These are phyloP conservation scores for Cytospora paraplurivora DNA, from an alignment of 2,329 filamentous ascomycete genomes.

Conservation along the genomic window DNA sequence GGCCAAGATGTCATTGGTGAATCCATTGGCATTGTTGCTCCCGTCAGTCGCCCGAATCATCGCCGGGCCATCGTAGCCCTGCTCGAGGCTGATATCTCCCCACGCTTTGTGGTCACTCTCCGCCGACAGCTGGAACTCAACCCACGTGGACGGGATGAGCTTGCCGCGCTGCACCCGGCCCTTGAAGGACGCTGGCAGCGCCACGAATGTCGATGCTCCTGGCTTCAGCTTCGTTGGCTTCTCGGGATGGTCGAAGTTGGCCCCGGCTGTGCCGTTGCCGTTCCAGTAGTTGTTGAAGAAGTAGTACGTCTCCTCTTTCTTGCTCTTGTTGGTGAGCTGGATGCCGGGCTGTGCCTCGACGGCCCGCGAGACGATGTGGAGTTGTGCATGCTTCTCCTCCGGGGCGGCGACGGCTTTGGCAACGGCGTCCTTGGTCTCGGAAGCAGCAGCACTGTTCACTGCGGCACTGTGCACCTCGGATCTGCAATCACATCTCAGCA, in stretches of 20 bases:
- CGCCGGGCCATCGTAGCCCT: conserved; percentile 23
- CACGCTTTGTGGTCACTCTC: conserved; percentile 19
- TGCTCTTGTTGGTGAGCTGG: conserved; percentile 41
- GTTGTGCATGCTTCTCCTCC: not conserved
- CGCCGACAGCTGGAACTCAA: conserved; percentile 23
- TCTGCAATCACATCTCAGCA: conserved; percentile 3
- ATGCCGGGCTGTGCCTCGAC: conserved; percentile 37
- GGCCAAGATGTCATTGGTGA: conserved; percentile 15
- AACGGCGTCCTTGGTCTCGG: not conserved
- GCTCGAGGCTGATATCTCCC: conserved; percentile 21
- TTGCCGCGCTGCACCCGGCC: conserved; percentile 37
- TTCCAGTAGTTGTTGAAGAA: conserved; percentile 48
- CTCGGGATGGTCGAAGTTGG: conserved; percentile 44
- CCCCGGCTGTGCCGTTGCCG: conserved; percentile 41
- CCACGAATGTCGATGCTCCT: conserved; percentile 37
- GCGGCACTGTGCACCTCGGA: not conserved
- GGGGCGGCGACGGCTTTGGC: not conserved
- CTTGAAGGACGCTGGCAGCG: conserved; percentile 39
- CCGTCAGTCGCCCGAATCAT: conserved; percentile 22
- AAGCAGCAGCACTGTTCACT: not conserved
- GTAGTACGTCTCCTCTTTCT: conserved; percentile 38
- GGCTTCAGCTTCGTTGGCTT: conserved; percentile 39
- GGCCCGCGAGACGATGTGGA: conserved; percentile 15
- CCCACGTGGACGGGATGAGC: conserved; percentile 24
- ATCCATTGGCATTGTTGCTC: conserved; percentile 13